Percentiles rank a stretch among this genome's conserved stretches.
Evolutionary conservation across 2,329 filamentous ascomycete genomes (phyloP).

Genomic region (Chrysoporthe puriensis): DNA sequence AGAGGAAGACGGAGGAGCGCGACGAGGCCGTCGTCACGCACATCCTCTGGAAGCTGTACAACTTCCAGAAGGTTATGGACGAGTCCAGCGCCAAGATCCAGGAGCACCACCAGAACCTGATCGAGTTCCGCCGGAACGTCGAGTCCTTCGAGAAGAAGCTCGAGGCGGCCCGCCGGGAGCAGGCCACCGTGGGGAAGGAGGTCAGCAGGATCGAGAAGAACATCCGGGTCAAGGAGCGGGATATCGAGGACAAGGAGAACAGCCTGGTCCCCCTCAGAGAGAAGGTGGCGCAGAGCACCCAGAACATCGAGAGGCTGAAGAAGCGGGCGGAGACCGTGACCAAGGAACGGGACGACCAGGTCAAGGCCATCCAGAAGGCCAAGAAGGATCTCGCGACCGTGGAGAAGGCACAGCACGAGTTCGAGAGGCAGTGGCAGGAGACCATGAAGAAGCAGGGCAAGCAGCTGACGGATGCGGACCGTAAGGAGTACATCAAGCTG

Average conservation of each 20-base stretch:
- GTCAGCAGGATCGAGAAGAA: conserved; percentile 81
- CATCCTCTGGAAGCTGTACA: conserved; percentile 94
- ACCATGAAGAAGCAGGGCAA: conserved; percentile 85
- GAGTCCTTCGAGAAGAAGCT: conserved; percentile 81
- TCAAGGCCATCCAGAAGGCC: conserved; percentile 69
- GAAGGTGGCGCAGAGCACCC: conserved; percentile 80
- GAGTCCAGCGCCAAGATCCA: conserved; percentile 89
- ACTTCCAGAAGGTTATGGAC: conserved; percentile 92
- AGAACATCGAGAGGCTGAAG: conserved; percentile 70
- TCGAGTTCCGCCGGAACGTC: conserved; percentile 86
- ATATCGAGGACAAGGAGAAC: conserved; percentile 84
- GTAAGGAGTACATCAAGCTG: conserved; percentile 86
- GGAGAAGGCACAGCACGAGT: conserved; percentile 87
- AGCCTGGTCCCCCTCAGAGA: conserved; percentile 87
- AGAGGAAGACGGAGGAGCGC: conserved; percentile 85
- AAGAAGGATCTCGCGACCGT: conserved; percentile 81
- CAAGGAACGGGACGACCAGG: conserved; percentile 77
- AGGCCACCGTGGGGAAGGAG: conserved; percentile 74
- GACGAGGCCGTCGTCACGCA: conserved; percentile 92
- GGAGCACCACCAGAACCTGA: conserved; percentile 91
- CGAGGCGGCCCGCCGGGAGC: conserved; percentile 81
- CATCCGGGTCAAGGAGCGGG: conserved; percentile 84
- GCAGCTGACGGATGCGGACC: conserved; percentile 81
- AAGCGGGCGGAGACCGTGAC: conserved; percentile 70
- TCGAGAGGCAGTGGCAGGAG: conserved; percentile 85